phyloP scores from a whole-genome alignment of 202 grass and related monocot genomes.

The Musa balbisiana region DNA sequence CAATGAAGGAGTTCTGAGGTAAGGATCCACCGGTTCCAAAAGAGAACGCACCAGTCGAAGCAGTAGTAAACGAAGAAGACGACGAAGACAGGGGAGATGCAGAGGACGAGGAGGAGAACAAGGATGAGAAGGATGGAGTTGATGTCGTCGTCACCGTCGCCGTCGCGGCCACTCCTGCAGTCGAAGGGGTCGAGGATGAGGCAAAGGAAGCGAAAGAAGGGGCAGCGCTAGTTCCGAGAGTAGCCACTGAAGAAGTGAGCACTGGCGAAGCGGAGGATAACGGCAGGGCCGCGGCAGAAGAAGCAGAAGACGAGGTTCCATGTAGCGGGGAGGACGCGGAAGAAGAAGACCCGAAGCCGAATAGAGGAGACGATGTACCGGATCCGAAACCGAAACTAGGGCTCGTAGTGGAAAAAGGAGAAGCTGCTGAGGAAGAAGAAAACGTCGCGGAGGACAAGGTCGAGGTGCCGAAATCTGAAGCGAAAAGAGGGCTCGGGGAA shows the following conservation, averaged over 20 bases:
- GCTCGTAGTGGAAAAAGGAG: background rate
- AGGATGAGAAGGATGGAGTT: slow-evolving; percentile 5
- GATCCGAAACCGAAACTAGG: slow-evolving; percentile 2
- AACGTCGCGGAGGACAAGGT: background rate
- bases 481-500: background rate
- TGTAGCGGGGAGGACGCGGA: slow-evolving; percentile 32
- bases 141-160: background rate
- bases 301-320: slow-evolving; percentile 30
- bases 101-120: slow-evolving; percentile 14
- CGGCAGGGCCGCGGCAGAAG: background rate
- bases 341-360: slow-evolving; percentile 2
- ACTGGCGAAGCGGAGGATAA: slow-evolving; percentile 1
- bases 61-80: background rate
- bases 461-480: background rate
- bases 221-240: background rate
- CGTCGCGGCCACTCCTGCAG: background rate
- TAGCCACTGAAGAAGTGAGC: slow-evolving; percentile 11
- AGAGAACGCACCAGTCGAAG: background rate
- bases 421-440: background rate
- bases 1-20: slow-evolving; percentile 25
- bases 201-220: slow-evolving; percentile 17
- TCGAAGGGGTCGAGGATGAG: background rate
- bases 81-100: background rate
- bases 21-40: slow-evolving; percentile 28
- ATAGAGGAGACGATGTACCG: background rate